Evolutionary conservation across 345 rosid genomes (phyloP), one percentile per base, ranked within the genome.

Genomic region (Lenwebbia sp.): DNA sequence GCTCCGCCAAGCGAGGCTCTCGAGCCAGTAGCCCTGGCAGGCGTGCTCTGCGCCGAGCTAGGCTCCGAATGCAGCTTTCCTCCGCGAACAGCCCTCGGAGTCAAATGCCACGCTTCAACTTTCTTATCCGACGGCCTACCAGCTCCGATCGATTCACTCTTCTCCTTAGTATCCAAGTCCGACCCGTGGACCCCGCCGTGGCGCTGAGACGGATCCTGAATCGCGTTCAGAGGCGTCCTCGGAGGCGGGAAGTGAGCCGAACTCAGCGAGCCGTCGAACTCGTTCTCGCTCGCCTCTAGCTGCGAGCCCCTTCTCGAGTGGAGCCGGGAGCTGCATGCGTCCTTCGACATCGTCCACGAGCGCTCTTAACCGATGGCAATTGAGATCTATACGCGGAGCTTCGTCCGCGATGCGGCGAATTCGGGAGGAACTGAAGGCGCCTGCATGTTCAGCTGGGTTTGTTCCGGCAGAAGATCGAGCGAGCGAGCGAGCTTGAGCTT

Each of bases 121-220:
- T 47, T 60, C 90, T 60, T 91, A 25, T 89, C 90, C 37, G 85
- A 83, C 13, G 54, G 65, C 23, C 89, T 90, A 81, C 60, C 88
- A 37, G 90, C 28, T 83, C 88, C 85, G 28, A 86, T 51, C 51
- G 88, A 70, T 81, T 89, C 94, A 28, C 85, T 57, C 85, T 89
- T 90, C 44, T 88, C 91, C 85, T 78, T 90, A 60, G 82, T 86
- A 83, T 88, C 93, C 83, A 82, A 85, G 75, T 88, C 93, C 86
- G 86, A 41, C 11, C 87, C 88, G 13, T 82, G 90, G 50, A 82
- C 41, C 40, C 89, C 90, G 86, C 85, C 89, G 74, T 86, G 93
- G 84, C 86, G 88, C 87, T 95, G 98, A 50, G 91, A 89, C 23
- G 99, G 99, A 90, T 95, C 97, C 76, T 94, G 92, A 75, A 96